Evolutionary conservation across 2,329 filamentous ascomycete genomes (phyloP), one percentile per base, ranked within the genome.

Genomic region (Fusarium marasasianum): DNA sequence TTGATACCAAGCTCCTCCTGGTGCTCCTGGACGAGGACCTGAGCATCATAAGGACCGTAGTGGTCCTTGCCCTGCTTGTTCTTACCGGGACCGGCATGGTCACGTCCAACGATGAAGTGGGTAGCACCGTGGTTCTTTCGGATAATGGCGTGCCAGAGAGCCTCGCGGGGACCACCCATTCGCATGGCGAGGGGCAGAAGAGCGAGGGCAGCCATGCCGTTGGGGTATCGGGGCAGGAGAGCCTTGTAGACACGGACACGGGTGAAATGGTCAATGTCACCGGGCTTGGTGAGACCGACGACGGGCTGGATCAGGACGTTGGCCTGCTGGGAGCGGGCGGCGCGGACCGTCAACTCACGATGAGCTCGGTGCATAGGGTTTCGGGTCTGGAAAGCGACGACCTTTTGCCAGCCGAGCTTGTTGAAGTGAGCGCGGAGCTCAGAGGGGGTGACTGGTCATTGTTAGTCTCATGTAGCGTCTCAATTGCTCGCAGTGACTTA

Each of bases 331-430:
- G 93, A 93, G 80, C 96, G 96, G 76, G 96, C 96, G 77, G 96
- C 96, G 80, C 96, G 95, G 81, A 99, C 96, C 68, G 96, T 99
- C 84, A 99, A 88, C 87, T 99, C 96, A 86, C 96, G 91, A 86
- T 99, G 96, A 83, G 96, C 96, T 81, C 96, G 93, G 88, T 99
- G 96, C 96, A 99, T 99, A 79, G 96, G 96, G 87, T 99, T 99
- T 84, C 95, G 89, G 76, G 96, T 99, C 90, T 99, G 96, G 93
- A 99, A 99, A 81, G 96, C 96, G 75, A 99, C 96, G 78, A 99
- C 96, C 84, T 93, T 92, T 84, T 93, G 92, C 96, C 96, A 99
- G 86, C 96, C 96, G 79, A 99, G 94, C 91, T 99, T 99, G 89
- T 98, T 96, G 82, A 99, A 99, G 89, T 98, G 96, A 75, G 94